These are phyloP conservation scores for Podila epigama DNA, from an alignment of 192 early-diverging fungal genomes.

Conservation along the genomic window DNA sequence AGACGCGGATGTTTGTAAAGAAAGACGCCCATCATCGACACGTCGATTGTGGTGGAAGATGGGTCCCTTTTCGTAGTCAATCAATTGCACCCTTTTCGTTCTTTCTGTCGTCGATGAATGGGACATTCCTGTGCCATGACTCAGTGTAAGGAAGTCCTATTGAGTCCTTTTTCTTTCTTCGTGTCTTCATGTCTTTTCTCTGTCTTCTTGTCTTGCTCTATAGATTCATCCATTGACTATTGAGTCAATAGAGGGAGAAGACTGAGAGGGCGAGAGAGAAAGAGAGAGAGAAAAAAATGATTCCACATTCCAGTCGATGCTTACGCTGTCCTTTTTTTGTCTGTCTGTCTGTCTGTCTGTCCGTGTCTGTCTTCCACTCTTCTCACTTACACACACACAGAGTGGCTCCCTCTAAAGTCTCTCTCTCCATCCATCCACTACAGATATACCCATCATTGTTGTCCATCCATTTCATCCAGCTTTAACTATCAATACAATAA, in stretches of 20 bases:
- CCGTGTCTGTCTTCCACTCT: not conserved
- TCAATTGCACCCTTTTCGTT: no score
- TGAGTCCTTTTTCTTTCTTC: no score
- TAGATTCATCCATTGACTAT: not conserved
- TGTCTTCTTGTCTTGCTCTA: not conserved
- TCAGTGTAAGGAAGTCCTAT: no score
- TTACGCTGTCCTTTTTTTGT: conserved; percentile 4
- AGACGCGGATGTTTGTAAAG: no score
- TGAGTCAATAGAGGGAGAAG: not conserved
- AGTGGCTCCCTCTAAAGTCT: no score
- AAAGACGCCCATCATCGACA: no score
- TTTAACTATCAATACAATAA: not conserved
- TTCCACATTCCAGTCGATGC: conserved; percentile 48
- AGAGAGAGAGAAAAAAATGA: conserved; percentile 2
- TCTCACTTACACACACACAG: not conserved
- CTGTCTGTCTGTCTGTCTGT: not conserved
- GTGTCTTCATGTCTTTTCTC: no score
- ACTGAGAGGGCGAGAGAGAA: not conserved
- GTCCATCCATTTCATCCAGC: not conserved
- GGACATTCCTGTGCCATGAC: no score
- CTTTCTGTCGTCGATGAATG: no score
- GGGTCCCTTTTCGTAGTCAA: no score
- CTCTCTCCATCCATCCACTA: no score
- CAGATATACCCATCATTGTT: not conserved
- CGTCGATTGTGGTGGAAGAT: no score